Evolutionary conservation across 2,329 filamentous ascomycete species (phyloP), one percentile per base, ranked within the genome.

Genomic region (Cucurbitaria berberidis): DNA sequence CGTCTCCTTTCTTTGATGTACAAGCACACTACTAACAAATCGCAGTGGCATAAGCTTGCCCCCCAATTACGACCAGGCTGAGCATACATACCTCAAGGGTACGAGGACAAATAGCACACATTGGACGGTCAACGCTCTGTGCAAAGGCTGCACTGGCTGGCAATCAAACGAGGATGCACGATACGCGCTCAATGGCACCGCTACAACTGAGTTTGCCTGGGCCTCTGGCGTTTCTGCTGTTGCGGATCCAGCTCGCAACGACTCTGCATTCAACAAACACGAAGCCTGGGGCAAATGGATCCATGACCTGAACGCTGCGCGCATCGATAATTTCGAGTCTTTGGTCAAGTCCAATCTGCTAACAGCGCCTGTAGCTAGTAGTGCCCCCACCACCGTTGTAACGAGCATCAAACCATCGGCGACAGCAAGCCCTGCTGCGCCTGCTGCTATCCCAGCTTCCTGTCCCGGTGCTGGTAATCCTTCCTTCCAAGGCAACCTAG

Each of bases 201-300:
- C 67, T 15, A 68, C 62, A 19, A 63, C 66, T 7, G 30, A 68
- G 47, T 73, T 73, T 44, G 69, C 69, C 21, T 72, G 68, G 69
- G 69, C 68, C 15, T 69, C 66, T 41, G 68, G 69, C 32, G 53
- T 53, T 24, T 62, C 60, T 44, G 54, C 60, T 21, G 68, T 73
- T 18, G 58, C 70, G 40, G 45, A 70, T 19, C 58, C 69, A 9
- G 62, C 68, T 27, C 61, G 64, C 15, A 73, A 73, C 45, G 59
- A 63, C 41, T 70, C 69, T 35, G 60, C 65, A 19, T 73, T 73
- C 57, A 71, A 70, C 43, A 64, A 69, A n/a, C 69, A 73, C 45
- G 48, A 51, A 35, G 63, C 60, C 26, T 68, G 49, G 36, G 68
- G 68, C 24, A 68, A 73, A 61, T 73, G 69, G 69, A 62, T 48